phyloP scores from a whole-genome alignment of 169 alveolate species.

The Eimeria necatrix region DNA sequence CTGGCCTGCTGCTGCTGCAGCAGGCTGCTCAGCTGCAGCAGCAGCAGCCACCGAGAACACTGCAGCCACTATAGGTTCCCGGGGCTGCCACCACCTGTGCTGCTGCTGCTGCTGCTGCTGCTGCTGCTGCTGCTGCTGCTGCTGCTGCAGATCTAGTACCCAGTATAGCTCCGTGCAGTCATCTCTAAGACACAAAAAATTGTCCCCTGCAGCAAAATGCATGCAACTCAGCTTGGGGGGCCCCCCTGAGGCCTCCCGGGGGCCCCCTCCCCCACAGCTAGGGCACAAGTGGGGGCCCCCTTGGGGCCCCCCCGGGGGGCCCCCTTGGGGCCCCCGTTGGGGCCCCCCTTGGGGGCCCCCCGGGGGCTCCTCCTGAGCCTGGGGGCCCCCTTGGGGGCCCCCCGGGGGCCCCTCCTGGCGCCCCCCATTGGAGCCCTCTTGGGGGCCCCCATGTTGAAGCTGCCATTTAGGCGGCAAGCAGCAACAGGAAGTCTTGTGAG shows the following conservation, averaged over 20 bases:
- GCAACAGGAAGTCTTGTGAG: background rate
- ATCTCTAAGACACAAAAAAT: constrained; percentile 11
- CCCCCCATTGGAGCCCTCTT: background rate
- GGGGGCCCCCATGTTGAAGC: background rate
- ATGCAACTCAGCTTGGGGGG: constrained; percentile 7
- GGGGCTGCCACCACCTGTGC: constrained; percentile 49
- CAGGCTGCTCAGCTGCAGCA: background rate
- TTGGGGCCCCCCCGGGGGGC: no score
- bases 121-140: constrained; percentile 51
- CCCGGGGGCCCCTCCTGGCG: no score
- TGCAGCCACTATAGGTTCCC: constrained; percentile 18
- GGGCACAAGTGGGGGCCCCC: background rate
- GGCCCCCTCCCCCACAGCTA: background rate
- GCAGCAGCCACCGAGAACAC: constrained; percentile 25
- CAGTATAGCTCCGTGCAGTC: background rate
- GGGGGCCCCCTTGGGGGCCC: no score
- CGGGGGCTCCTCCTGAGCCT: no score
- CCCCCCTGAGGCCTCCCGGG: background rate
- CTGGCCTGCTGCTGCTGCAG: constrained; percentile 13
- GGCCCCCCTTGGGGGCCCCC: no score
- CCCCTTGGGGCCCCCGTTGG: no score
- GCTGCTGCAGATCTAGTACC: constrained; percentile 45
- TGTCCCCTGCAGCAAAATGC: constrained; percentile 35
- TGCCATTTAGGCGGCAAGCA: background rate
- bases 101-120: constrained; percentile 14